Evolutionary conservation across 2,329 filamentous ascomycete genomes (phyloP), one percentile per base, ranked within the genome.

Genomic region (Monascus ruber): DNA sequence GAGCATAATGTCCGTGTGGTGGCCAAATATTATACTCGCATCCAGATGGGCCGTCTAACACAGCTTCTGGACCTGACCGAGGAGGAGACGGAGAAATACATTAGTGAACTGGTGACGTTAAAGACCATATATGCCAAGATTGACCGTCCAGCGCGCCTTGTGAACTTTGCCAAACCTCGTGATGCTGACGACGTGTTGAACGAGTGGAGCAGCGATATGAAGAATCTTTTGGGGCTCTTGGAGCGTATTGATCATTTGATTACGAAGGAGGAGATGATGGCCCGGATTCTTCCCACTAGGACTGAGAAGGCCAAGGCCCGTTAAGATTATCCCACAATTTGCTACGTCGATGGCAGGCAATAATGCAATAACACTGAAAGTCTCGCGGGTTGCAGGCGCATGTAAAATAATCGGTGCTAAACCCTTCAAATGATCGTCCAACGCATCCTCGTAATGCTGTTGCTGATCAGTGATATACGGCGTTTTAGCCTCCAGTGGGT

Each of bases 231-330:
- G 48, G 86, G 85, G 7, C 68, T 89, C 40, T 60, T 94, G 57
- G 87, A 94, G 72, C 76, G 87, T 47, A 93, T 98, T 45, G 91
- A 98, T 59, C 91, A 98, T 64, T 73, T 98, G 55, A 98, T 98
- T 57, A 98, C 93, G 40, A 96, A 96, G 74, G 91, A 98, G 68
- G 91, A 98, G 73, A 98, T 98, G 91, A 98, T 98, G 91, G 91
- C 91, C 32, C 77, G 88, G 43, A 96, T 98, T 55, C 82, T 91
- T 63, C 85, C 85, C 1, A 50, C 60, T 25, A 59, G 60, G 38
- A 47, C 49, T 9, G 61, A 62, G 39, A 63, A 60, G 53, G 48
- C 51, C 39, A 64, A 63, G 47, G 62, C 56, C 42, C 61, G 52
- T 47, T 64, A 40, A 55, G 37, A 38, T 35, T 27, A 24, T 9